These are phyloP conservation scores for Eimeria falciformis DNA, from an alignment of 169 alveolate genomes.

Conservation along the genomic window DNA sequence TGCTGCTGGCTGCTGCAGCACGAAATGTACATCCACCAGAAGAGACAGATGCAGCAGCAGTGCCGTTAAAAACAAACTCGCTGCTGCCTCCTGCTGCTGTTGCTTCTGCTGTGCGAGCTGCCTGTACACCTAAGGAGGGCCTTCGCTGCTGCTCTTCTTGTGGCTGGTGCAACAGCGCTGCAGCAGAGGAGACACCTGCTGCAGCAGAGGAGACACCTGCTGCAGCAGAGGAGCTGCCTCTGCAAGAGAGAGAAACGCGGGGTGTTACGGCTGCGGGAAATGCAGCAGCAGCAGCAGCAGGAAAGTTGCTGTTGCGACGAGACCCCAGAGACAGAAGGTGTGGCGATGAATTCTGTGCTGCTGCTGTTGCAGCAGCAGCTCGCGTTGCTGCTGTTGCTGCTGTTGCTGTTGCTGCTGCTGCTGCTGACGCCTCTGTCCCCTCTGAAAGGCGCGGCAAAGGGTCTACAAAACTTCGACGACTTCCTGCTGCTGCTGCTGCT, in stretches of 20 bases:
- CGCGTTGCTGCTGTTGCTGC: not conserved
- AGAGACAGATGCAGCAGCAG: not conserved
- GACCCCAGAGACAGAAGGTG: not conserved
- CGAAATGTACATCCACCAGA: not conserved
- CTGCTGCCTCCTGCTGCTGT: not conserved
- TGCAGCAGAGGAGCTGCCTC: not conserved
- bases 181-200: not conserved
- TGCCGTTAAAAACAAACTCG: not conserved
- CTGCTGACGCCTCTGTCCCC: not conserved
- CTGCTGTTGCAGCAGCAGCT: slow-evolving; percentile 4
- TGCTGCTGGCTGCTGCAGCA: not conserved
- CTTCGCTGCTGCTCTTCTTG: not conserved
- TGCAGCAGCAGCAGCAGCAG: not conserved
- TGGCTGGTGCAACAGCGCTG: not conserved
- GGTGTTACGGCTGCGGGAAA: not conserved
- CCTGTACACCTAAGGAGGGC: too few species aligned
- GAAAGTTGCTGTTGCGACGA: not conserved
- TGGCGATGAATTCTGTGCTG: not conserved
- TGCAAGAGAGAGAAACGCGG: not conserved
- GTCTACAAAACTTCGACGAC: not conserved
- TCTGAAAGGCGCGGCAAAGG: not conserved
- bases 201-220: too few species aligned
- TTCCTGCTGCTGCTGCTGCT: slow-evolving; percentile 18
- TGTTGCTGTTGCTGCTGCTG: slow-evolving; percentile 9
- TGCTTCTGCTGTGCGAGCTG: not conserved